Evolutionary conservation across 2,329 filamentous ascomycete genomes (phyloP).

Genomic region (Nigrospora osmanthi): DNA sequence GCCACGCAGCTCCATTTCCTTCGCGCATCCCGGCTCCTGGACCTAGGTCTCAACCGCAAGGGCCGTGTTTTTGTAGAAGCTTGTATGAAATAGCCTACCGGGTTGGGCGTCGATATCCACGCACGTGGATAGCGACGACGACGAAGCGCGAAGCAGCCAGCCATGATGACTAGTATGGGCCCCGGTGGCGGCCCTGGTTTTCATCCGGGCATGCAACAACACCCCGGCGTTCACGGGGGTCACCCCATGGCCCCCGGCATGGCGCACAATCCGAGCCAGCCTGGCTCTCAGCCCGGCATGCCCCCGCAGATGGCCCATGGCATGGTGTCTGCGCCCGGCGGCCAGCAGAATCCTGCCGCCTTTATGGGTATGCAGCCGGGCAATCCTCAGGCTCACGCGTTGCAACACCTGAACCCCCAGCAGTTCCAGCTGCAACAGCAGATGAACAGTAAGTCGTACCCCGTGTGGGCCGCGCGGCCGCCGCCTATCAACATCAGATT

Average conservation of each 20-base stretch:
- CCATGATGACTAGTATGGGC: slow-evolving; percentile 66
- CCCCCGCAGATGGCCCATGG: slow-evolving; percentile 55
- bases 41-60: no score
- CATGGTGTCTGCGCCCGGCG: slow-evolving; percentile 67
- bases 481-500: slow-evolving; percentile 1
- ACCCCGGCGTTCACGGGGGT: slow-evolving; percentile 58
- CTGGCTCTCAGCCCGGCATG: slow-evolving; percentile 58
- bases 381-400: slow-evolving; percentile 58
- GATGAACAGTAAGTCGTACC: slow-evolving; percentile 21
- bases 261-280: slow-evolving; percentile 62
- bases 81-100: slow-evolving; percentile 38
- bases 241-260: slow-evolving; percentile 57
- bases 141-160: slow-evolving; percentile 8
- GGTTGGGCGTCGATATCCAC: slow-evolving; percentile 49
- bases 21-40: no score
- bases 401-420: slow-evolving; percentile 64
- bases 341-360: slow-evolving; percentile 63
- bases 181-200: slow-evolving; percentile 48
- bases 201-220: slow-evolving; percentile 64
- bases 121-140: slow-evolving; percentile 44
- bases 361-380: slow-evolving; percentile 73
- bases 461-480: neutral
- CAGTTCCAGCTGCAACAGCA: slow-evolving; percentile 27
- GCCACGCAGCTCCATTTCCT: no score
- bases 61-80: no score